Evolutionary conservation across 2,329 filamentous ascomycete species (phyloP), one percentile per base, ranked within the genome.

Genomic region (Penicillium sumatraense): DNA sequence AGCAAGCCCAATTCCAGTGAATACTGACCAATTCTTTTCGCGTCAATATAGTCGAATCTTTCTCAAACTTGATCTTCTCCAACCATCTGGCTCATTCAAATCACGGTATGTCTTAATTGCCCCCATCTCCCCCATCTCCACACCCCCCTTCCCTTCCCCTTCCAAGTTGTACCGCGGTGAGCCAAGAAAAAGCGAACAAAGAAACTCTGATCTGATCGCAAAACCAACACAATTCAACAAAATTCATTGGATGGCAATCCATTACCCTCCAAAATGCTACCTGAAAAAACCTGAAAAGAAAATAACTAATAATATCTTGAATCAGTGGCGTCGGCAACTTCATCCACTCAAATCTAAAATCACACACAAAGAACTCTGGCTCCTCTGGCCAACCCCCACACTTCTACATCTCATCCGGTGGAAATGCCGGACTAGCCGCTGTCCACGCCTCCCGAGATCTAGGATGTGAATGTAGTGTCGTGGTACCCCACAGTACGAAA

Each of bases 71-170:
- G 90, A 95, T 60, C 88, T 87, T 66, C 83, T 92, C 31, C 90
- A 96, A 69, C 90, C 90, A 2, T 89, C 87, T 3, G 89, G 89
- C 58, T 91, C 89, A 26, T 96, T 95, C 82, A 93, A 95, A 72
- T 91, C 89, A 31, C 83, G 86, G 72, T 73, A 58, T 24, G 61
- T 54, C 2, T 33, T 3, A 24, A 13, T 23, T 20, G 1, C 27
- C 18, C 4, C 49, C 40, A 31, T 31, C 11, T 31, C 27, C 2
- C 20, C 29, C 8, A n/a, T 11, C 16, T 18, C 35, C 9, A 21
- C 16, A 10, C 35, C 16, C 18, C 16, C 16, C 35, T 11, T 18
- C 31, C n/a, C 31, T 33, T 33, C 31, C 31, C 31, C 31, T 9
- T 14, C 11, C 31, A 13, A n/a, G n/a, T n/a, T n/a, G n/a, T n/a